phyloP scores from a whole-genome alignment of 805 yeast species.

The Tetrapisispora namnaoensis region DNA sequence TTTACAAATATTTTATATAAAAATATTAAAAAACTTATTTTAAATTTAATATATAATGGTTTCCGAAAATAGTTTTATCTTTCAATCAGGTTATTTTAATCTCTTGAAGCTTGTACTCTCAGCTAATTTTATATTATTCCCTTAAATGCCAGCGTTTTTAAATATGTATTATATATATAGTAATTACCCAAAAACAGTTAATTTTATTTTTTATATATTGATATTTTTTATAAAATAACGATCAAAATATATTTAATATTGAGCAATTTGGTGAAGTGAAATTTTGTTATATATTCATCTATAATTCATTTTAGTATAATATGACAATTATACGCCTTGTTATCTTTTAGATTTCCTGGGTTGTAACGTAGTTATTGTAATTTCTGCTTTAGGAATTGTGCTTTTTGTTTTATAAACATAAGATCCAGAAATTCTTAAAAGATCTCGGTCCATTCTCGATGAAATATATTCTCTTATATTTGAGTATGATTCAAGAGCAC shows the following conservation, averaged over 20 bases:
- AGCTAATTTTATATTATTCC: too few species aligned
- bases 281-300: too few species aligned
- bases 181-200: too few species aligned
- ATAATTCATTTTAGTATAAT: too few species aligned
- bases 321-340: too few species aligned
- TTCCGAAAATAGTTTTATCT: background rate
- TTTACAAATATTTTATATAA: background rate
- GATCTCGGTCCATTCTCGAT: slow-evolving; percentile 16
- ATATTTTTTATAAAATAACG: too few species aligned
- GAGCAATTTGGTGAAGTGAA: too few species aligned
- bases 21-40: background rate
- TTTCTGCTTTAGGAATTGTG: background rate
- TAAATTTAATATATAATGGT: background rate
- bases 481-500: slow-evolving; percentile 30
- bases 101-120: too few species aligned
- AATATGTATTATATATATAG: too few species aligned
- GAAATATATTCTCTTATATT: slow-evolving; percentile 25
- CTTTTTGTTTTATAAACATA: background rate
- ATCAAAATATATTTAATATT: too few species aligned
- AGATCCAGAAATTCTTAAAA: slow-evolving; percentile 10
- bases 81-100: background rate
- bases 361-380: slow-evolving; percentile 6
- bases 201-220: too few species aligned
- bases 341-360: slow-evolving; percentile 6
- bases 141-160: too few species aligned